Conservation (phyloP, 2,329 filamentous ascomycete species). For the Verticillium albo-atrum region DNA sequence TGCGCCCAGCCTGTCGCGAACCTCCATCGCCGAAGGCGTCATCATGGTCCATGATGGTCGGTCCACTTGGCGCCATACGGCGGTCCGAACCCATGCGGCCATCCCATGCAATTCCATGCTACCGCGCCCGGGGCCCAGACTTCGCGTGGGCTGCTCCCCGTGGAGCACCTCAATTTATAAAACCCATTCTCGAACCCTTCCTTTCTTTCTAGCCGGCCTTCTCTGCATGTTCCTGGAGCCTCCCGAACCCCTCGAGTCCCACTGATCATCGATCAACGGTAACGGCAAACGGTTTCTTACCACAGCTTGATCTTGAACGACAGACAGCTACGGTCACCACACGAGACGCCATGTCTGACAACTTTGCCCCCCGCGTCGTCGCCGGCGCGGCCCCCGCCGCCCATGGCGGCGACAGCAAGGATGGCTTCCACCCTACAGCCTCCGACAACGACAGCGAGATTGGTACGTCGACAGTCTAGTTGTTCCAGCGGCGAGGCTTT, state of each 20-base stretch:
- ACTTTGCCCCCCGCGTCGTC: background rate
- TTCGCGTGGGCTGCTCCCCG: background rate
- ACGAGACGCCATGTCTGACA: constrained; percentile 1
- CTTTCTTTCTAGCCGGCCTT: background rate
- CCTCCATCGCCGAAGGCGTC: background rate
- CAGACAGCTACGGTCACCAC: background rate
- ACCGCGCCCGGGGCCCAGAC: background rate
- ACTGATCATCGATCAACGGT: background rate
- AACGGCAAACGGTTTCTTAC: too few species aligned
- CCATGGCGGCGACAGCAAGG: constrained; percentile 1
- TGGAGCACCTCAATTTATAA: background rate
- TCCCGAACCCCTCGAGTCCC: background rate
- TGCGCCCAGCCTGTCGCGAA: background rate
- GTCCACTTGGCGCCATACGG: background rate
- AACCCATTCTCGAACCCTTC: background rate
- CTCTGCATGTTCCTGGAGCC: background rate
- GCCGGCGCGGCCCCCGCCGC: background rate
- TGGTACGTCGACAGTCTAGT: constrained; percentile 3
- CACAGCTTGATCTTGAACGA: background rate
- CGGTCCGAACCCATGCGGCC: background rate
- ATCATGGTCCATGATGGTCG: background rate
- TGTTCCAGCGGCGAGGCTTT: too few species aligned
- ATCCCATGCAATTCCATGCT: background rate
- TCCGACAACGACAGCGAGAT: constrained; percentile 11
- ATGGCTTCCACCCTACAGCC: constrained; percentile 1